Evolutionary conservation across 1,139 yeast species (phyloP), one percentile per base, ranked within the genome.

Genomic region (Yamadazyma friedrichii): DNA sequence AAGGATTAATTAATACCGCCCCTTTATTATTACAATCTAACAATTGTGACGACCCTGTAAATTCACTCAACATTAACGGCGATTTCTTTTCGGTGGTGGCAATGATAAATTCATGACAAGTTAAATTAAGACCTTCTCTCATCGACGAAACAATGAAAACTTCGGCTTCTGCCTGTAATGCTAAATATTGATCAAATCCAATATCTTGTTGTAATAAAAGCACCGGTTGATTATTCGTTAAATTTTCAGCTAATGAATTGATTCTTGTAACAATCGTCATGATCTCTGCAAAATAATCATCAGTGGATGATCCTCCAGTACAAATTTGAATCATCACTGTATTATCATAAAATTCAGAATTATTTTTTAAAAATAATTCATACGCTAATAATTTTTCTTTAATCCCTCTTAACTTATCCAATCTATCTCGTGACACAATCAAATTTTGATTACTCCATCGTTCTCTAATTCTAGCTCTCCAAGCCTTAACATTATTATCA

Each of bases 111-210:
- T 93, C 98, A 57, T 94, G 98, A 54, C 97, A 89, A 0, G 98
- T 89, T 57, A 93, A 70, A 56, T 93, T 93, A 87, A 93, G 86
- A 15, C 98, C 98, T 62, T 94, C 99, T 58, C 98, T 81, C 74
- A 93, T 78, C 1, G 96, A 85, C 4, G 95, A 82, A 2, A 93
- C 96, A 28, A 87, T 82, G 59, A 93, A 93, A 2, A 80, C 73
- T 51, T 87, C 95, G 0, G 98, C 96, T 58, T 89, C 97, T 35
- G 83, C 70, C 42, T 87, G 77, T 42, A 93, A 66, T 0, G 96
- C 98, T 50, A 93, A 64, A 57, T 93, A 93, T 61, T 93, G 98
- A 42, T 83, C 84, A 58, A 88, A 93, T 27, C 82, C 91, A 45
- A 93, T 80, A 53, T 91, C 97, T 58, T 88, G 94, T 52, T 88